Conservation (phyloP, 371 early-diverging fungal species). For the Mucor lusitanicus region DNA sequence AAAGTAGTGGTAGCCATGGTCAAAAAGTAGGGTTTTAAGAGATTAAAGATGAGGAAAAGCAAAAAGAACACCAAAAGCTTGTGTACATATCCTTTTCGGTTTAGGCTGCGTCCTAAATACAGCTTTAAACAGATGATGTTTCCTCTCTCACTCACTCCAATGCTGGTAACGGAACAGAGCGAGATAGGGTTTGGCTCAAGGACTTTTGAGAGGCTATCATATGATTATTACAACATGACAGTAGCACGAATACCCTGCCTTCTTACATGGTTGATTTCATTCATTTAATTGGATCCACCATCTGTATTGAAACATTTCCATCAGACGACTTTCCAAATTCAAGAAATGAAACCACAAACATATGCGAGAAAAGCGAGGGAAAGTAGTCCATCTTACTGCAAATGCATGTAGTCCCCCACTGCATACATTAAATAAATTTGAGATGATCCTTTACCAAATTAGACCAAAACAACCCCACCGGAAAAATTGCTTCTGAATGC, state of each 20-base stretch:
- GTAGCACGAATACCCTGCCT: neutral
- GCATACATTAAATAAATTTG: neutral
- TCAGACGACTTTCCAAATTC: neutral
- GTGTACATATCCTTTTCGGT: neutral
- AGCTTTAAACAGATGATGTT: neutral
- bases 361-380: neutral
- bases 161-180: neutral
- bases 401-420: neutral
- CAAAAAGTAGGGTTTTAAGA: neutral
- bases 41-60: slow-evolving; percentile 2
- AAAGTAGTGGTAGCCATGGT: slow-evolving; percentile 27
- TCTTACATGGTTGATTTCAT: neutral
- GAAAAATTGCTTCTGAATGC: neutral
- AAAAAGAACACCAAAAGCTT: neutral
- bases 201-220: neutral
- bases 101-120: neutral
- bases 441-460: neutral
- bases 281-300: neutral
- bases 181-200: neutral
- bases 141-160: neutral
- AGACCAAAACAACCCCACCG: neutral
- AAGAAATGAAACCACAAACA: neutral
- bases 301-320: neutral
- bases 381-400: neutral
- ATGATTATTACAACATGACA: neutral